Conservation (phyloP, 345 rosid genomes). For the Xanthoceras sorbifolium region DNA sequence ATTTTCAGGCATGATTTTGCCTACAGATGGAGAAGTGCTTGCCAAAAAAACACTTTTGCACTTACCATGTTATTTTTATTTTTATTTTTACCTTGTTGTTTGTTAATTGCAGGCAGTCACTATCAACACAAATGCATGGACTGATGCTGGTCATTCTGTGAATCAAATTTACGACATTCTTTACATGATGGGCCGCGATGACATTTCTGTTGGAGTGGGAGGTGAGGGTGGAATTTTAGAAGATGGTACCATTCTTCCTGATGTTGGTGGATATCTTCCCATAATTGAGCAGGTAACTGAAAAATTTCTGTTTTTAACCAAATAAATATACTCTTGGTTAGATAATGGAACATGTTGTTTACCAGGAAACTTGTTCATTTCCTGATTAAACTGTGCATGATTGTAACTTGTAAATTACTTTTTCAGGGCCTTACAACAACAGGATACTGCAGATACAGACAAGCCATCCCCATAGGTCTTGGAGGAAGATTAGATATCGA, state of each 20-base stretch:
- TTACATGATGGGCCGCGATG: constrained; percentile 92
- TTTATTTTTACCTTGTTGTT: not conserved
- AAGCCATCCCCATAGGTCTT: constrained; percentile 71
- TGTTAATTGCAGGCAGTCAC: constrained; percentile 65
- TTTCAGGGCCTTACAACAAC: constrained; percentile 65
- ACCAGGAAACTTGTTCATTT: not conserved
- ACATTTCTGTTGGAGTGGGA: constrained; percentile 79
- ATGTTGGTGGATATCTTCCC: constrained; percentile 95
- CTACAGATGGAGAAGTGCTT: not conserved
- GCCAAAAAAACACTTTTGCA: too few relatives aligned
- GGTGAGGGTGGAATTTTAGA: constrained; percentile 84
- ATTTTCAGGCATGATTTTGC: not conserved
- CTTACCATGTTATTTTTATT: not conserved
- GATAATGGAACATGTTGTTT: too few relatives aligned
- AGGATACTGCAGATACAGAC: constrained; percentile 85
- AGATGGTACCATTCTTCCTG: constrained; percentile 62
- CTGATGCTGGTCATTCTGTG: constrained; percentile 85
- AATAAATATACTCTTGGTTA: too few relatives aligned
- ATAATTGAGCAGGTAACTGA: constrained; percentile 77
- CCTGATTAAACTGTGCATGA: not conserved
- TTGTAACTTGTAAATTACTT: constrained; percentile 7
- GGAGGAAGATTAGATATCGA: constrained; percentile 73
- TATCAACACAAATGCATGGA: constrained; percentile 75
- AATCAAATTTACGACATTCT: constrained; percentile 85
- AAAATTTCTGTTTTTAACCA: not conserved